These are phyloP conservation scores for Lycium barbarum DNA, from an alignment of 257 asterid genomes.

Conservation along the genomic window DNA sequence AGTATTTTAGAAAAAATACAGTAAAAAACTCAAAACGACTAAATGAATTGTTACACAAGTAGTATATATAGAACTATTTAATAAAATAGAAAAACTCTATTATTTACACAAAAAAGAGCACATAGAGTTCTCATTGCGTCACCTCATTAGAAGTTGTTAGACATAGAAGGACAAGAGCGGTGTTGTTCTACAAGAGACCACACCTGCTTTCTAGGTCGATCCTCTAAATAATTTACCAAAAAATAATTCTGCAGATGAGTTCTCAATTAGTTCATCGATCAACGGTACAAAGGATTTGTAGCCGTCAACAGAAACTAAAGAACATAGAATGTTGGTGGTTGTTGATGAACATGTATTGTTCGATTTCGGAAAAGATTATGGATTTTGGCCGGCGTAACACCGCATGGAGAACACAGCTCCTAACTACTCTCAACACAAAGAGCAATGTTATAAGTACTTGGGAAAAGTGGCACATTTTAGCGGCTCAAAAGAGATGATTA, in stretches of 20 bases:
- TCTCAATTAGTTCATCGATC: neutral
- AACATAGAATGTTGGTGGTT: neutral
- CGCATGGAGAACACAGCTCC: neutral
- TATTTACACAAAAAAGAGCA: neutral
- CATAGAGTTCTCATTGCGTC: neutral
- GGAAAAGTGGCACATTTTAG: neutral
- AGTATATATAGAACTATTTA: neutral
- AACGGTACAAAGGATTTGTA: neutral
- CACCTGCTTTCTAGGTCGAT: neutral
- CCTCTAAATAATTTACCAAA: neutral
- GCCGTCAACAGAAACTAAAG: neutral
- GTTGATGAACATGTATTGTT: neutral
- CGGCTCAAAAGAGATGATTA: neutral
- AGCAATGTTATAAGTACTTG: neutral
- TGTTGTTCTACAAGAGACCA: neutral
- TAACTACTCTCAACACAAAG: neutral
- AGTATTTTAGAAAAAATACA: too few species aligned
- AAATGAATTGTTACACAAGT: too few species aligned
- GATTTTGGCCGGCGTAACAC: neutral
- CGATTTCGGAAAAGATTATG: conserved; percentile 21
- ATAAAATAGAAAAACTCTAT: too few species aligned
- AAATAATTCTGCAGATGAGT: neutral
- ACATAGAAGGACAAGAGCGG: neutral
- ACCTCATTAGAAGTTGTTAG: neutral
- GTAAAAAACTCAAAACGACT: too few species aligned